Percentiles rank a stretch among this genome's conserved stretches.
These are phyloP conservation scores for Boletus pseudopeckii DNA, from an alignment of 768 basidiomycete genomes.

Conservation along the genomic window DNA sequence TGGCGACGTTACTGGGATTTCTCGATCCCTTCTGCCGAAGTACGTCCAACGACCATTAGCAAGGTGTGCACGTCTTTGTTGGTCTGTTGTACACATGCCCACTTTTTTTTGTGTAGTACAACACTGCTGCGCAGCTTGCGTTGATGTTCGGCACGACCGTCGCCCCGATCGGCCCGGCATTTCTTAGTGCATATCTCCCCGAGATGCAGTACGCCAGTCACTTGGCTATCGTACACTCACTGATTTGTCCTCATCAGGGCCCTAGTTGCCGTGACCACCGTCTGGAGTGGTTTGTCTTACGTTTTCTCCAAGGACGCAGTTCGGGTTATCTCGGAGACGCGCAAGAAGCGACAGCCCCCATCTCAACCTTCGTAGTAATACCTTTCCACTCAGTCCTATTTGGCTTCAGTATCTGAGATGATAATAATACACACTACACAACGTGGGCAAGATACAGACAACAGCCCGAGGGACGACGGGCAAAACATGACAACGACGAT, in stretches of 20 bases:
- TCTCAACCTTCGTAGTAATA: constrained; percentile 14
- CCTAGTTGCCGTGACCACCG: constrained; percentile 84
- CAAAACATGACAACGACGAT: not conserved
- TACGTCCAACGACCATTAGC: constrained; percentile 89
- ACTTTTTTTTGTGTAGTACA: constrained; percentile 50
- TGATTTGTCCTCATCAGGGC: constrained; percentile 47
- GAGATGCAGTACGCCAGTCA: constrained; percentile 66
- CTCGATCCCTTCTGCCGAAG: constrained; percentile 91
- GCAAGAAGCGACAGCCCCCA: constrained; percentile 29
- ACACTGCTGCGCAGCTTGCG: constrained; percentile 87
- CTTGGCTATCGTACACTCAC: not conserved
- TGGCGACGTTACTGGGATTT: constrained; percentile 94
- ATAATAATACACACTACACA: constrained; percentile 21
- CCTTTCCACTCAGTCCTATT: not conserved
- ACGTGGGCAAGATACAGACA: constrained; percentile 18
- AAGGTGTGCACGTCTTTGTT: constrained; percentile 49
- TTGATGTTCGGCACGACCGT: constrained; percentile 90
- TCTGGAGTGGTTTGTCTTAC: constrained; percentile 89
- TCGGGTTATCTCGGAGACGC: constrained; percentile 47
- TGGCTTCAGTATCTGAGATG: constrained; percentile 1
- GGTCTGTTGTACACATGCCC: not conserved
- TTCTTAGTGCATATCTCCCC: constrained; percentile 52
- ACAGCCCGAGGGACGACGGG: constrained; percentile 1
- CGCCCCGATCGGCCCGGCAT: constrained; percentile 68
- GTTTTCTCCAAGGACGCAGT: constrained; percentile 74